These are phyloP conservation scores for Saccharomyces hybrid DNA, from an alignment of 1,139 yeast genomes.

Conservation along the genomic window DNA sequence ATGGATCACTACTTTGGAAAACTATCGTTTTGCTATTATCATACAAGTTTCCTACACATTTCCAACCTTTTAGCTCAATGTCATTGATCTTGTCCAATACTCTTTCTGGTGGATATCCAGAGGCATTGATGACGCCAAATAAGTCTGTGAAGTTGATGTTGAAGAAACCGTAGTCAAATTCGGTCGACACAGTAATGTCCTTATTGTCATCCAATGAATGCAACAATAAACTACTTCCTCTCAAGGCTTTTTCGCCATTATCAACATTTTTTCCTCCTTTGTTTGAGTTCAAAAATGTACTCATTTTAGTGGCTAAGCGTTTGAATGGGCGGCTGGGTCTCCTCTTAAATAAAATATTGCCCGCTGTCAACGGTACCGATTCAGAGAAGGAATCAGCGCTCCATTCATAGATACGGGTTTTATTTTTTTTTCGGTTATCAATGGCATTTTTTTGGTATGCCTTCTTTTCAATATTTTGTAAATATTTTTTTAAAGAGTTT, in stretches of 20 bases:
- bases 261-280: neutral
- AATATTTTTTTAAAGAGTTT: constrained; percentile 13
- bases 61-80: constrained; percentile 22
- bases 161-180: constrained; percentile 11
- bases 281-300: neutral
- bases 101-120: constrained; percentile 20
- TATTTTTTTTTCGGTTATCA: constrained; percentile 13
- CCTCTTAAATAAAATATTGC: constrained; percentile 5
- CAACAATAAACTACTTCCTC: constrained; percentile 9
- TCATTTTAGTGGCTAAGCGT: neutral
- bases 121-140: constrained; percentile 22
- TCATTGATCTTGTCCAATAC: constrained; percentile 14
- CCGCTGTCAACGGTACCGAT: constrained; percentile 8
- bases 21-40: constrained; percentile 2
- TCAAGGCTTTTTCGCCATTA: constrained; percentile 4
- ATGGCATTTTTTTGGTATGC: constrained; percentile 14
- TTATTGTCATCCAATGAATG: constrained; percentile 13
- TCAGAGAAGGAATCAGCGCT: constrained; percentile 4
- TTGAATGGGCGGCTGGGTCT: neutral
- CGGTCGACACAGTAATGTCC: constrained; percentile 6
- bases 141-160: constrained; percentile 22
- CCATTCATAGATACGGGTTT: constrained; percentile 17
- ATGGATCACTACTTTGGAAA: neutral
- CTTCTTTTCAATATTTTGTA: constrained; percentile 15
- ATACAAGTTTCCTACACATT: constrained; percentile 17